A percentile compares a stretch with the other conserved stretches of the same genome.
These are phyloP conservation scores for Ustilago loliicola DNA, from an alignment of 1,284 basidiomycete genomes.

Conservation along the genomic window DNA sequence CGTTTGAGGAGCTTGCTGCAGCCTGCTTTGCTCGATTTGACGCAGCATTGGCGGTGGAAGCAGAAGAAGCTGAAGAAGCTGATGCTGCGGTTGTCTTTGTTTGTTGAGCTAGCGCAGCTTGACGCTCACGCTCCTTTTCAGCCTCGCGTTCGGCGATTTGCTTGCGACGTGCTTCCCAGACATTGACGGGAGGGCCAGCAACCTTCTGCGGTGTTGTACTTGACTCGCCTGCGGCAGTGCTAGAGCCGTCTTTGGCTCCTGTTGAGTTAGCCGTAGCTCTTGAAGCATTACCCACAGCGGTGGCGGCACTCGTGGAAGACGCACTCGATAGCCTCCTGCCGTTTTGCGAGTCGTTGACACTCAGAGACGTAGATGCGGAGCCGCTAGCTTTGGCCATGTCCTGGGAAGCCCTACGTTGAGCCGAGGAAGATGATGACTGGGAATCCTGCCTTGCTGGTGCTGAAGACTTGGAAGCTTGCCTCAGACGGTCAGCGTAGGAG, in stretches of 20 bases:
- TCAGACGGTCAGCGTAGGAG: slow-evolving; percentile 57
- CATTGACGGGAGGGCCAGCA: slow-evolving; percentile 39
- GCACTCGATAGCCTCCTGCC: slow-evolving; percentile 15
- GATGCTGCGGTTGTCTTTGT: slow-evolving; percentile 20
- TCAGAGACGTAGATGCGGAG: slow-evolving; percentile 7
- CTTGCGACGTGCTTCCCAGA: slow-evolving; percentile 58
- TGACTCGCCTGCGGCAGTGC: slow-evolving; percentile 10
- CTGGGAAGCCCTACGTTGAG: slow-evolving; percentile 11
- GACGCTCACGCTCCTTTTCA: slow-evolving; percentile 34
- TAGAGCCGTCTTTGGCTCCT: background rate
- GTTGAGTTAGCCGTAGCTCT: slow-evolving; percentile 1
- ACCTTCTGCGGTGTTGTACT: background rate
- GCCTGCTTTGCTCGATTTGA: slow-evolving; percentile 5
- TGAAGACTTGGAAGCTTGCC: slow-evolving; percentile 44
- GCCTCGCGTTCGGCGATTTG: slow-evolving; percentile 51
- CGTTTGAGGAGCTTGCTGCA: background rate
- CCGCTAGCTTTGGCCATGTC: slow-evolving; percentile 1
- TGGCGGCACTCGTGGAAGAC: slow-evolving; percentile 10
- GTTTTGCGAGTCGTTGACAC: slow-evolving; percentile 4
- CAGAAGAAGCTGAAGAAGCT: background rate
- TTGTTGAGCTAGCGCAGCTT: slow-evolving; percentile 22
- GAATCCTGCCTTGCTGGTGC: slow-evolving; percentile 21
- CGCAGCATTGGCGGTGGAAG: background rate
- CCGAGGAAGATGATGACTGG: slow-evolving; percentile 8
- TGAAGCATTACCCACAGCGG: slow-evolving; percentile 7